Conservation (phyloP, 345 rosid species). For the Ricinus communis region DNA sequence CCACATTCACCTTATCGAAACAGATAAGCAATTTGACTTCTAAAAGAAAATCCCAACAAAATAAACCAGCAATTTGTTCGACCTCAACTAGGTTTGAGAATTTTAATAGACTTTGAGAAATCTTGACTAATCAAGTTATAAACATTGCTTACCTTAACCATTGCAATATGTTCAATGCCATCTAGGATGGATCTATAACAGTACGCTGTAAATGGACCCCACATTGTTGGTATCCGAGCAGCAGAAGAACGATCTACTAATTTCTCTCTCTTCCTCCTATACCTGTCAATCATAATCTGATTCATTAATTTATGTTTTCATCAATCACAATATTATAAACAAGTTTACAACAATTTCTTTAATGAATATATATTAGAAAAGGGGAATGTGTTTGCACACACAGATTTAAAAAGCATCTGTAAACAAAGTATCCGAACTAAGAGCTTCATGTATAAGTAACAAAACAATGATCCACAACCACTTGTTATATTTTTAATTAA, state of each 20-base stretch:
- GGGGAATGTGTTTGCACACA: not conserved
- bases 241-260: conserved; percentile 72
- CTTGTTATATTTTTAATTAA: too few relatives aligned
- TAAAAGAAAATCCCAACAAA: not conserved
- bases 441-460: too few relatives aligned
- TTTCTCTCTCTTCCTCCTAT: conserved; percentile 79
- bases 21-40: too few relatives aligned
- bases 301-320: not conserved
- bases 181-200: conserved; percentile 80
- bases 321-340: not conserved
- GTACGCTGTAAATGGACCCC: conserved; percentile 87
- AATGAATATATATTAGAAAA: not conserved
- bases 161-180: conserved; percentile 94
- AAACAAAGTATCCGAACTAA: too few relatives aligned
- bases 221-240: conserved; percentile 81
- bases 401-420: too few relatives aligned
- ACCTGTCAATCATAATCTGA: conserved; percentile 44
- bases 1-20: not conserved
- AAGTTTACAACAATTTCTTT: not conserved
- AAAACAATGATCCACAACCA: not conserved
- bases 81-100: not conserved
- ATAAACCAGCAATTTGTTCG: not conserved
- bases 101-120: not conserved
- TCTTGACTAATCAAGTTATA: not conserved
- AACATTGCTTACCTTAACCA: conserved; percentile 80